A percentile compares a stretch with the other conserved stretches of the same genome.
phyloP scores from a whole-genome alignment of 2,329 filamentous ascomycete genomes.

The Samsoniella hepiali region DNA sequence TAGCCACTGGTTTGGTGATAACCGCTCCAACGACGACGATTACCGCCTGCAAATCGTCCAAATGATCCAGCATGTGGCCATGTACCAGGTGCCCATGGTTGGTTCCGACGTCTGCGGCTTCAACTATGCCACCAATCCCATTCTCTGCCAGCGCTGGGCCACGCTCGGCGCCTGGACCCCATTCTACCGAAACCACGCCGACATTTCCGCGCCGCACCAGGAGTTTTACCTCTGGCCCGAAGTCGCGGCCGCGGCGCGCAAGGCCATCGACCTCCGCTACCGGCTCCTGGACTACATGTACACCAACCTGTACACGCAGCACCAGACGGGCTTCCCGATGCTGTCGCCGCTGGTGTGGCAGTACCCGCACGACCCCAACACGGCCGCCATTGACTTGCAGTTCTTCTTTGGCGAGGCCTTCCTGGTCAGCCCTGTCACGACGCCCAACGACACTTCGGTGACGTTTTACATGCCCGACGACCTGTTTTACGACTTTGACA shows the following conservation, averaged over 20 bases:
- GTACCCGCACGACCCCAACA: slow-evolving; percentile 50
- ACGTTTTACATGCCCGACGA: slow-evolving; percentile 46
- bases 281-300: slow-evolving; percentile 71
- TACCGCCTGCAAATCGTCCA: slow-evolving; percentile 40
- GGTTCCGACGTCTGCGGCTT: slow-evolving; percentile 74
- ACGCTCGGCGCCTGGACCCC: slow-evolving; percentile 61
- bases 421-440: slow-evolving; percentile 43
- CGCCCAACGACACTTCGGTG: slow-evolving; percentile 38
- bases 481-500: slow-evolving; percentile 46
- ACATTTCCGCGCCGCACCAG: slow-evolving; percentile 42
- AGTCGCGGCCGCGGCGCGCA: slow-evolving; percentile 59
- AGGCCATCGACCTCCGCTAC: slow-evolving; percentile 67
- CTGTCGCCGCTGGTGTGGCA: slow-evolving; percentile 67
- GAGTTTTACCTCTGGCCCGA: slow-evolving; percentile 65
- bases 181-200: slow-evolving; percentile 65
- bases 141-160: slow-evolving; percentile 63
- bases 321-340: slow-evolving; percentile 56
- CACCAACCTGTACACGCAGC: slow-evolving; percentile 61
- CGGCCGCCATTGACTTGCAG: slow-evolving; percentile 42
- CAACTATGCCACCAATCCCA: slow-evolving; percentile 55
- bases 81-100: slow-evolving; percentile 65
- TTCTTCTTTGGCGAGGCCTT: slow-evolving; percentile 44
- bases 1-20: slow-evolving; percentile 54
- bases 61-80: slow-evolving; percentile 35
- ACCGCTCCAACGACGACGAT: slow-evolving; percentile 52